phyloP scores from a whole-genome alignment of 495 filamentous ascomycete species.

The Hapsidospora chrysogenum region DNA sequence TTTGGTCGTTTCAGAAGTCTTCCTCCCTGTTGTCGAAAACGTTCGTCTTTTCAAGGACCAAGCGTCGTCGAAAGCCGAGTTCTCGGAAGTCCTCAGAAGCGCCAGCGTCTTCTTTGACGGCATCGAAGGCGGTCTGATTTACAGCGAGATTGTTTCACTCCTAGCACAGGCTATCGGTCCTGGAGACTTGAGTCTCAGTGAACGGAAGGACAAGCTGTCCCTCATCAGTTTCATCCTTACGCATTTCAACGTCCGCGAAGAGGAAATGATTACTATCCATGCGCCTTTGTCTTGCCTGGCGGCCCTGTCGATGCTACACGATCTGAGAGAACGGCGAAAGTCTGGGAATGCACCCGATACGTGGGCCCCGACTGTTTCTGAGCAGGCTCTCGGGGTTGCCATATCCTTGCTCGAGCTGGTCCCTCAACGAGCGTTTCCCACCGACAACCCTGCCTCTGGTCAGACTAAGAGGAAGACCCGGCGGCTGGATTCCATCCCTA shows the following conservation, averaged over 20 bases:
- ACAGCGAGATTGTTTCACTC: constrained; percentile 55
- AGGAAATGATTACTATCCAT: constrained; percentile 85
- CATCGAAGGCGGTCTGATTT: constrained; percentile 86
- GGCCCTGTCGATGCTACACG: constrained; percentile 44
- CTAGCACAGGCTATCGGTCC: constrained; percentile 38
- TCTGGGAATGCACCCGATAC: constrained; percentile 1
- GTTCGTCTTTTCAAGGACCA: constrained; percentile 51
- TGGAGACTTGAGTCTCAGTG: constrained; percentile 16
- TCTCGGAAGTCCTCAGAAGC: constrained; percentile 77
- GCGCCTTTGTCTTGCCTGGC: constrained; percentile 59
- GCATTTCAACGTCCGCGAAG: constrained; percentile 86
- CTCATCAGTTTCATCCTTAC: constrained; percentile 68
- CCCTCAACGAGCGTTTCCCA: constrained; percentile 52
- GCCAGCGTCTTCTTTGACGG: constrained; percentile 95
- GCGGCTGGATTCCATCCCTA: constrained; percentile 8
- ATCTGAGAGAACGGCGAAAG: constrained; percentile 10
- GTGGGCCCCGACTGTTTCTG: constrained; percentile 7
- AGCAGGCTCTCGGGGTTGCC: constrained; percentile 33
- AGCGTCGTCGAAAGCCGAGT: constrained; percentile 43
- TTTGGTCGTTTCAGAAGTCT: constrained; percentile 70
- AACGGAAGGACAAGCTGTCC: constrained; percentile 41
- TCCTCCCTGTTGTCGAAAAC: constrained; percentile 69
- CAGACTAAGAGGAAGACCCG: constrained; percentile 10
- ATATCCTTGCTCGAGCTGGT: constrained; percentile 44
- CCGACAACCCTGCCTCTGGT: constrained; percentile 8